These are phyloP conservation scores for Oxyria digyna DNA, from an alignment of 148 eudicot species.

Conservation along the genomic window DNA sequence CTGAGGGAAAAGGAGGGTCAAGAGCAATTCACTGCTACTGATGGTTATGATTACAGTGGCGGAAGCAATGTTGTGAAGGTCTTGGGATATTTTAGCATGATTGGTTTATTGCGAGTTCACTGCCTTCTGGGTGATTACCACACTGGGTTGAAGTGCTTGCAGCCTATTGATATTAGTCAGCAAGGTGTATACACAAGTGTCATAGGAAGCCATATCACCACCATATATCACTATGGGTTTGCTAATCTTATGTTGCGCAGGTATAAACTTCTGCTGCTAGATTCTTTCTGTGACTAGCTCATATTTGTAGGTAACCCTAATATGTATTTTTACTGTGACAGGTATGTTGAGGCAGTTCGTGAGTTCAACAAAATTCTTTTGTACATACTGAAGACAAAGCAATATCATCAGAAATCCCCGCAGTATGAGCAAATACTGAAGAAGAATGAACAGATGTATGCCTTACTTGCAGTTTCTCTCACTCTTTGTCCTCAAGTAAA, in stretches of 20 bases:
- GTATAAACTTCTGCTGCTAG: conserved; percentile 21
- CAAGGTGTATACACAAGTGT: conserved; percentile 92
- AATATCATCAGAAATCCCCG: conserved; percentile 84
- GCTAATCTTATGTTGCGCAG: conserved; percentile 96
- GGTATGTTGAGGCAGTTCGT: conserved; percentile 77
- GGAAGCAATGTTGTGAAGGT: conserved; percentile 96
- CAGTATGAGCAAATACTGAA: conserved; percentile 93
- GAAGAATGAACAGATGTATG: conserved; percentile 99
- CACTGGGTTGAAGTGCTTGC: conserved; percentile 87
- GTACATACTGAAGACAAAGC: conserved; percentile 87
- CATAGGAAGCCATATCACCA: conserved; percentile 90
- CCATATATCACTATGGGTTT: conserved; percentile 94
- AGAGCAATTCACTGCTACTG: conserved; percentile 81
- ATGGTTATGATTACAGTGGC: conserved; percentile 92
- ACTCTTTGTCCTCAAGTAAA: conserved; percentile 88
- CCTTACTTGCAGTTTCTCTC: conserved; percentile 68
- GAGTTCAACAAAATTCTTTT: conserved; percentile 81
- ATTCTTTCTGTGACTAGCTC: background rate
- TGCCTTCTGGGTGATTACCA: conserved; percentile 94
- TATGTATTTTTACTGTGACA: conserved; percentile 13
- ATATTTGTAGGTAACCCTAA: background rate
- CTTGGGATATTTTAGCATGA: conserved; percentile 97
- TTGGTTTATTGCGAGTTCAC: conserved; percentile 84
- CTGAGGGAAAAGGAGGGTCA: conserved; percentile 91
- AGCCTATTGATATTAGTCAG: conserved; percentile 87